A percentile compares a stretch with the other conserved stretches of the same genome.
Conservation (phyloP, 768 basidiomycete genomes). For the Hydnomerulius pinastri region DNA sequence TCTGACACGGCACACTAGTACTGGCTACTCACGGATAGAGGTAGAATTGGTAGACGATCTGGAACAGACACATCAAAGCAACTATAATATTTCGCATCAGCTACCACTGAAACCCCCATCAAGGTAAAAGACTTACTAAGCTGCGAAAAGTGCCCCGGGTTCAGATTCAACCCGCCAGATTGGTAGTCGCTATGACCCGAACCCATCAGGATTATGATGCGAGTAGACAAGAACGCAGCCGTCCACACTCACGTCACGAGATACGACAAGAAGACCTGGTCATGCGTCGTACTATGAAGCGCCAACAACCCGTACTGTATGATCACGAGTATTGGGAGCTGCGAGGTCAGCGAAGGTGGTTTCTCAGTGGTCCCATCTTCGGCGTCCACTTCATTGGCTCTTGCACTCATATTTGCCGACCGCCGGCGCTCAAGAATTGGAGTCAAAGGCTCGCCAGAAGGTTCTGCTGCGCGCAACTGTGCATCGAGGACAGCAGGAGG, state of each 20-base stretch:
- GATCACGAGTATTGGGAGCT: slow-evolving; percentile 83
- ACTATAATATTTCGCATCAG: slow-evolving; percentile 45
- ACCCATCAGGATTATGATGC: neutral
- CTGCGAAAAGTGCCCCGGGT: slow-evolving; percentile 90
- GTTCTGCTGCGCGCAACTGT: slow-evolving; percentile 52
- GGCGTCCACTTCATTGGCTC: slow-evolving; percentile 30
- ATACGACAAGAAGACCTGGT: slow-evolving; percentile 90
- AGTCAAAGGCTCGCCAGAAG: slow-evolving; percentile 43
- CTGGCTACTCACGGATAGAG: slow-evolving; percentile 75
- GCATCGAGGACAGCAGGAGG: slow-evolving; percentile 78
- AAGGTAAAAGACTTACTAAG: slow-evolving; percentile 57
- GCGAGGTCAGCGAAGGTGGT: slow-evolving; percentile 65
- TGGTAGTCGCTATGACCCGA: slow-evolving; percentile 61
- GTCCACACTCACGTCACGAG: slow-evolving; percentile 51
- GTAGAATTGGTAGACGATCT: slow-evolving; percentile 90
- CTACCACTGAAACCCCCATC: neutral
- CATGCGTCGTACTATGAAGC: slow-evolving; percentile 85
- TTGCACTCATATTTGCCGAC: slow-evolving; percentile 22
- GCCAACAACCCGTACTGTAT: slow-evolving; percentile 89
- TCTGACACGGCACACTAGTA: neutral
- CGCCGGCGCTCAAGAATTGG: slow-evolving; percentile 54
- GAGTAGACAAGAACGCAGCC: neutral
- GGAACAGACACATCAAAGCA: slow-evolving; percentile 91
- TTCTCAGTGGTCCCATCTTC: slow-evolving; percentile 49
- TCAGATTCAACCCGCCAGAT: slow-evolving; percentile 87